Evolutionary conservation across 2,329 filamentous ascomycete species (phyloP).

Genomic region (Botrytis sinoallii): DNA sequence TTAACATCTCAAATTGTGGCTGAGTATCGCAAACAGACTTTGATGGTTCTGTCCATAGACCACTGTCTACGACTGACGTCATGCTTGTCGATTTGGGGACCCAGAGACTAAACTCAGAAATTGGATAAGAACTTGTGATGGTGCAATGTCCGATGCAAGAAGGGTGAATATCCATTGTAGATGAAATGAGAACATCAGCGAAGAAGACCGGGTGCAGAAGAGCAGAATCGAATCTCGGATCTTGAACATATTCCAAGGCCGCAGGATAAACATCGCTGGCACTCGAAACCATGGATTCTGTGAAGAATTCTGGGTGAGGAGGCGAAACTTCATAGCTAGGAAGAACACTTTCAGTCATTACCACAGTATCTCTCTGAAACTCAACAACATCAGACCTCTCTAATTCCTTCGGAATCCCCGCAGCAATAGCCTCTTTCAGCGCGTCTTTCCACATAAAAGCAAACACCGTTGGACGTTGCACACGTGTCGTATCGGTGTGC

Average conservation of each 20-base stretch:
- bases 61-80: not conserved
- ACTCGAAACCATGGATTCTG: too few species aligned
- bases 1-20: not conserved
- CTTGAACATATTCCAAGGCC: too few species aligned
- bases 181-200: slow-evolving; percentile 11
- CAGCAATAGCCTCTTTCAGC: slow-evolving; percentile 8
- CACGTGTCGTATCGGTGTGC: slow-evolving; percentile 15
- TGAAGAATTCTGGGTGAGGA: not conserved
- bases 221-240: too few species aligned
- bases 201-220: slow-evolving; percentile 8
- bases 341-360: too few species aligned
- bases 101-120: not conserved
- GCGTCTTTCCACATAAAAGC: slow-evolving; percentile 14
- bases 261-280: too few species aligned
- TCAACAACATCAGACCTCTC: not conserved
- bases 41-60: not conserved
- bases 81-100: not conserved
- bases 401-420: not conserved
- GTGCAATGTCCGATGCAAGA: slow-evolving; percentile 23
- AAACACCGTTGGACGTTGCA: slow-evolving; percentile 21
- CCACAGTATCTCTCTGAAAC: not conserved
- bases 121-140: not conserved
- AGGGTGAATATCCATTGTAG: slow-evolving; percentile 20
- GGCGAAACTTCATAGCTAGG: not conserved
- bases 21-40: not conserved